Conservation (phyloP, 2,329 filamentous ascomycete genomes). For the Mycosphaerella arachidis region DNA sequence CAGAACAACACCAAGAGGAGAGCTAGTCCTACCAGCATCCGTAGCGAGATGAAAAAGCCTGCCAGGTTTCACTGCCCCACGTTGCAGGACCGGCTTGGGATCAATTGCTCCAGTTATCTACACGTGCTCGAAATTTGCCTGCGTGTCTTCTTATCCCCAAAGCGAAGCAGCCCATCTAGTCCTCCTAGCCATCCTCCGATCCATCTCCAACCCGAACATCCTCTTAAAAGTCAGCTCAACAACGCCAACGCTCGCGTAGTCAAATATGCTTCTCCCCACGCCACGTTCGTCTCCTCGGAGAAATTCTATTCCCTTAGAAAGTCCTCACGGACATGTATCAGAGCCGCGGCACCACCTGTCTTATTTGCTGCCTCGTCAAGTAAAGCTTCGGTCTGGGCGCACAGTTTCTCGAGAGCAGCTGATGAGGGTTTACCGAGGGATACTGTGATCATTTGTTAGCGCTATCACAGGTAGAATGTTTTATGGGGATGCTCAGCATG, state of each 20-base stretch:
- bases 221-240: background rate
- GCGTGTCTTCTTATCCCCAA: too few species aligned
- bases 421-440: constrained; percentile 85
- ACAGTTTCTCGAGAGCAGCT: constrained; percentile 77
- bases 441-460: constrained; percentile 50
- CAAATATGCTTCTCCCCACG: background rate
- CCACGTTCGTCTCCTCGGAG: background rate
- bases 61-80: too few species aligned
- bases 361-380: constrained; percentile 71
- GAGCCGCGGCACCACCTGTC: constrained; percentile 62
- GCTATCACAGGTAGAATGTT: constrained; percentile 3
- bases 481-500: constrained; percentile 2
- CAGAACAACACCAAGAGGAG: background rate
- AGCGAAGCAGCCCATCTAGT: background rate
- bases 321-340: constrained; percentile 65
- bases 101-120: too few species aligned
- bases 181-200: background rate
- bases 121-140: too few species aligned
- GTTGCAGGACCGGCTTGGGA: too few species aligned
- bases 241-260: background rate
- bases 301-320: constrained; percentile 25
- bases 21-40: background rate
- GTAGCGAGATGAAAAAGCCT: background rate
- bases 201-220: background rate
- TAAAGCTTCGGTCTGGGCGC: constrained; percentile 79